Conservation (phyloP, 2,329 filamentous ascomycete species). For the Diplodia sapinea region DNA sequence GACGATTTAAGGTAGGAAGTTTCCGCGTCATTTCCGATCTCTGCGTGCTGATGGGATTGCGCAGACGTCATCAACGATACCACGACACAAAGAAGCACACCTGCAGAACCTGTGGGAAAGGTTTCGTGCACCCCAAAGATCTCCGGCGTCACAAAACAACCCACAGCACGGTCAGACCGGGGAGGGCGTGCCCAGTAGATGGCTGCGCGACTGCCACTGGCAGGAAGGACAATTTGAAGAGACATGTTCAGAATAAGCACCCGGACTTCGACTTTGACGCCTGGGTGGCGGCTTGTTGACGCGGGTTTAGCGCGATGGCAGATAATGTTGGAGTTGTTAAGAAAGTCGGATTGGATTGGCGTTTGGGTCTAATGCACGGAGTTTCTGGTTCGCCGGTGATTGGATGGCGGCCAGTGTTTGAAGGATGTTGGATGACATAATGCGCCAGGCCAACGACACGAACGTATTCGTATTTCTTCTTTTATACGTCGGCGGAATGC, state of each 20-base stretch:
- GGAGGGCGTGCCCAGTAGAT: background rate
- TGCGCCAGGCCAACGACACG: background rate
- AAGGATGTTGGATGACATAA: background rate
- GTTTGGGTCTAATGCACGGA: background rate
- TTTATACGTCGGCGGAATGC: constrained; percentile 1
- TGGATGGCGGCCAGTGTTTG: background rate
- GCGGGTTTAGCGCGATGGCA: background rate
- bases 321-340: background rate
- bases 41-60: background rate
- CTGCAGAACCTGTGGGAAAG: background rate
- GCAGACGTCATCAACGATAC: constrained; percentile 24
- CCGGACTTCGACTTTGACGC: background rate
- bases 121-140: constrained; percentile 27
- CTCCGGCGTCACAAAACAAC: constrained; percentile 17
- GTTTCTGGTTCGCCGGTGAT: background rate
- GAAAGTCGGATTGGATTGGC: background rate
- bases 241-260: constrained; percentile 21
- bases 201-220: background rate
- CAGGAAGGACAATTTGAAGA: constrained; percentile 16
- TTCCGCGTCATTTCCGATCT: background rate
- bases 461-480: constrained; percentile 6
- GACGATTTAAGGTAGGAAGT: constrained; percentile 5
- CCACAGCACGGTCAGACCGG: background rate
- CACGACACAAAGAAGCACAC: constrained; percentile 2
- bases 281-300: background rate